Percentiles rank a stretch among this genome's conserved stretches.
Evolutionary conservation across 345 rosid genomes (phyloP).

Genomic region (Euphorbia peplus): DNA sequence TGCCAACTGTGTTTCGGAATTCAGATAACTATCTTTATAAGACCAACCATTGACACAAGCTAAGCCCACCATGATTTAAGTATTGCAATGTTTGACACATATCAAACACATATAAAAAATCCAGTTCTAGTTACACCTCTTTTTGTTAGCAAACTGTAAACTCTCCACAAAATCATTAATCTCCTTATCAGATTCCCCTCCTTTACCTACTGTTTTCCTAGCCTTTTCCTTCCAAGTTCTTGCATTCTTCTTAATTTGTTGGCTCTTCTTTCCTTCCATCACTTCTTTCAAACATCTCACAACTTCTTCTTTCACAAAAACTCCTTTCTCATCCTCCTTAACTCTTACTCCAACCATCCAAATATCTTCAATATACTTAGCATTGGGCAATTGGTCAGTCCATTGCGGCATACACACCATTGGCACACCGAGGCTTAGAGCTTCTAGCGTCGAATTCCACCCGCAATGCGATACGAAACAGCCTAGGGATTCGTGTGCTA

Average conservation of each 20-base stretch:
- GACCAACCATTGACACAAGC: not conserved
- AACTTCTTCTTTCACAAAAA: slow-evolving; percentile 52
- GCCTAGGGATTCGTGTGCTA: slow-evolving; percentile 46
- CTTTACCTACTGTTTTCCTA: slow-evolving; percentile 47
- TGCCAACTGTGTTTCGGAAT: too few species aligned
- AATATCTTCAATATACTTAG: slow-evolving; percentile 56
- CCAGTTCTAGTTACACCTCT: not conserved
- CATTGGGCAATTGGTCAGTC: slow-evolving; percentile 64
- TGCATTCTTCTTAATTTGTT: slow-evolving; percentile 40
- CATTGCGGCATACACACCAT: slow-evolving; percentile 67
- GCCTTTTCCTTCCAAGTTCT: slow-evolving; percentile 53
- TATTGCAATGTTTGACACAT: not conserved
- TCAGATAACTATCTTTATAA: too few species aligned
- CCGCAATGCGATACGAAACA: slow-evolving; percentile 74
- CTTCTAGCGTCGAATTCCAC: slow-evolving; percentile 78
- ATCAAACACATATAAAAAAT: not conserved
- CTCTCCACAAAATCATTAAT: slow-evolving; percentile 47
- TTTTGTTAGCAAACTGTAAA: slow-evolving; percentile 13
- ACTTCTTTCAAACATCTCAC: slow-evolving; percentile 52
- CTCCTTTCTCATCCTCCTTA: slow-evolving; percentile 46
- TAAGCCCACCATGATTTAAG: not conserved
- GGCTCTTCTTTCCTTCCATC: slow-evolving; percentile 53
- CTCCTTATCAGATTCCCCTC: slow-evolving; percentile 52
- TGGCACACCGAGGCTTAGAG: slow-evolving; percentile 59
- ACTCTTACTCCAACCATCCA: slow-evolving; percentile 66